Percentiles rank a stretch among this genome's conserved stretches.
Conservation (phyloP, 176 grass and related monocot species). For the Chrysopogon serrulatus region DNA sequence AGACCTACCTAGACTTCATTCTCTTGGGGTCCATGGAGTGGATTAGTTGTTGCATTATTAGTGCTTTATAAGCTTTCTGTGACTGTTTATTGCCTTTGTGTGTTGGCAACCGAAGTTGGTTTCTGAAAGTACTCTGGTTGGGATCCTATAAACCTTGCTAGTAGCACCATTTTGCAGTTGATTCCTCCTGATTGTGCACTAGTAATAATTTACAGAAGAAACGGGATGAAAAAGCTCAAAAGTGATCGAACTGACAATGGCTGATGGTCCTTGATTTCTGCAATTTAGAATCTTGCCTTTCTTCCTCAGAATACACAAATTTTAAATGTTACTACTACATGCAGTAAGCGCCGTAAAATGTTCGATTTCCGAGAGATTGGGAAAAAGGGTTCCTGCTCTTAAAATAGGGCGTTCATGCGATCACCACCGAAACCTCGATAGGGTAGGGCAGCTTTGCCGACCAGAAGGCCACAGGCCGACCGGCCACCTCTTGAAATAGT, state of each 20-base stretch:
- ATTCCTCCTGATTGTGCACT: neutral
- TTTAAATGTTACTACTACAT: neutral
- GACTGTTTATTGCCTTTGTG: neutral
- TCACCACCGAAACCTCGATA: neutral
- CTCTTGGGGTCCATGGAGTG: neutral
- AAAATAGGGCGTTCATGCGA: neutral
- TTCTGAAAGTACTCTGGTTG: neutral
- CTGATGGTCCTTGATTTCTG: neutral
- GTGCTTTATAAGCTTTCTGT: neutral
- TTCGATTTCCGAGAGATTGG: neutral
- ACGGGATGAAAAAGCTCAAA: neutral
- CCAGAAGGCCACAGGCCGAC: neutral
- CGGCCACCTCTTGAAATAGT: neutral
- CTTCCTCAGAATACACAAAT: neutral
- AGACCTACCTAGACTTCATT: conserved; percentile 10
- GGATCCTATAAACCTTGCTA: neutral
- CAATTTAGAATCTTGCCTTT: neutral
- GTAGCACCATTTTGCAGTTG: neutral
- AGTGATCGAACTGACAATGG: neutral
- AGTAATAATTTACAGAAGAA: neutral
- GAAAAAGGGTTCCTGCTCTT: neutral
- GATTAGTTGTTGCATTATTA: neutral
- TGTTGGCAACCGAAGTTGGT: neutral
- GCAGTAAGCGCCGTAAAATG: neutral
- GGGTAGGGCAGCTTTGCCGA: conserved; percentile 6